These are phyloP conservation scores for Agroathelia rolfsii DNA, from an alignment of 1,284 basidiomycete species.

Conservation along the genomic window DNA sequence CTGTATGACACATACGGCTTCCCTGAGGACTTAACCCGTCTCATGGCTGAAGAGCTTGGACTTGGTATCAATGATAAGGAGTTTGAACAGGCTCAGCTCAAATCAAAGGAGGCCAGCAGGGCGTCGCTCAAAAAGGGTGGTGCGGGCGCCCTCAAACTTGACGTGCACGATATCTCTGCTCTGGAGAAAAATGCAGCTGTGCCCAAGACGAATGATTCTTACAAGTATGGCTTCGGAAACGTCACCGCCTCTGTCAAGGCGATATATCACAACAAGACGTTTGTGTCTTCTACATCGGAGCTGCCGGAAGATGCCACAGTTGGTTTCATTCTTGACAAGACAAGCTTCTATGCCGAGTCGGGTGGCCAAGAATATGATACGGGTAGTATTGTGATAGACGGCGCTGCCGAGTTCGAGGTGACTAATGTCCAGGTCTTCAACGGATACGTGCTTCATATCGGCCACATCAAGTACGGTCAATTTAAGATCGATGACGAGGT, in stretches of 20 bases:
- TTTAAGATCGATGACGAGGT: conserved; percentile 63
- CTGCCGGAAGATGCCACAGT: conserved; percentile 62
- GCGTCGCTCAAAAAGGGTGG: conserved; percentile 63
- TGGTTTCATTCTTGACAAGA: conserved; percentile 85
- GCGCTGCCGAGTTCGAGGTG: conserved; percentile 87
- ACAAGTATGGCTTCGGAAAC: conserved; percentile 82
- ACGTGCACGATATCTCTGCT: conserved; percentile 89
- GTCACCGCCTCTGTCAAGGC: conserved; percentile 73
- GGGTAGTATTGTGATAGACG: conserved; percentile 90
- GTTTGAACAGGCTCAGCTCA: conserved; percentile 84
- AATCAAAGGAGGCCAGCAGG: conserved; percentile 89
- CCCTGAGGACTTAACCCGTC: conserved; percentile 90
- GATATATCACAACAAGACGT: conserved; percentile 79
- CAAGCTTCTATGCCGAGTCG: conserved; percentile 95
- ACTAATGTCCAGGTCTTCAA: conserved; percentile 84
- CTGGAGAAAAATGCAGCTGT: conserved; percentile 76
- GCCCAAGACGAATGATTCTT: conserved; percentile 90
- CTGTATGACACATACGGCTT: conserved; percentile 99
- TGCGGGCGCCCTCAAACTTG: conserved; percentile 73
- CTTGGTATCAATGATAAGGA: conserved; percentile 82
- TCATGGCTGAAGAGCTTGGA: conserved; percentile 95
- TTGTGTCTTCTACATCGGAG: conserved; percentile 58
- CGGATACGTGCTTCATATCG: conserved; percentile 86
- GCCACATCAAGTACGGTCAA: conserved; percentile 72
- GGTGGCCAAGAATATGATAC: conserved; percentile 98